phyloP scores from a whole-genome alignment of 208 protist species.

The Leishmania gerbilli region DNA sequence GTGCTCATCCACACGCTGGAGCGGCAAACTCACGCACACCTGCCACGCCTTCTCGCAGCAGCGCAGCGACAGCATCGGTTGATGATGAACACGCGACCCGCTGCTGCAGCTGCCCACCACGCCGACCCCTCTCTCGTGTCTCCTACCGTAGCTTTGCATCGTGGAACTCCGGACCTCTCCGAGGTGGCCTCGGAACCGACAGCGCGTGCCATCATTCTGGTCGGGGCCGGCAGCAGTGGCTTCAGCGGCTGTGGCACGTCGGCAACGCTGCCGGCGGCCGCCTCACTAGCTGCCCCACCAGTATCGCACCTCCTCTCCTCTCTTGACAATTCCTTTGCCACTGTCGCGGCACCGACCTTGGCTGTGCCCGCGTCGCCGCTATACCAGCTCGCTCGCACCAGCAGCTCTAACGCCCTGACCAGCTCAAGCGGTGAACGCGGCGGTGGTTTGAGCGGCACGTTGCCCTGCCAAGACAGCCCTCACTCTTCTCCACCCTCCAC shows the following conservation, averaged over 20 bases:
- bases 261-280: not conserved
- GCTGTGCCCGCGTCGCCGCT: slow-evolving; percentile 26
- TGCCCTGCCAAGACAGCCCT: not conserved
- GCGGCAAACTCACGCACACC: slow-evolving; percentile 17
- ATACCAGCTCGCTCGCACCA: slow-evolving; percentile 27
- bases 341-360: slow-evolving; percentile 10
- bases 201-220: slow-evolving; percentile 15
- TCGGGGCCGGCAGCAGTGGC: slow-evolving; percentile 8
- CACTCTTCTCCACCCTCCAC: not conserved
- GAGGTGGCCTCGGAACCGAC: not conserved
- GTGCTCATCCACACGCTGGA: slow-evolving; percentile 52
- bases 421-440: not conserved
- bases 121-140: not conserved
- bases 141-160: not conserved
- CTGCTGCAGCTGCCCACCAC: slow-evolving; percentile 7
- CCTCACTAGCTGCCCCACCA: not conserved
- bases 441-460: not conserved
- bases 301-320: slow-evolving; percentile 26
- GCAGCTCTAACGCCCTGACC: slow-evolving; percentile 14
- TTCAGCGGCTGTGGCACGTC: not conserved
- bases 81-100: slow-evolving; percentile 2
- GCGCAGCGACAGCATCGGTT: slow-evolving; percentile 26
- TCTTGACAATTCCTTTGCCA: slow-evolving; percentile 25
- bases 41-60: slow-evolving; percentile 23
- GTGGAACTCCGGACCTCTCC: not conserved